Percentiles rank a stretch among this genome's conserved stretches.
phyloP scores from a whole-genome alignment of 2,329 filamentous ascomycete species.

The Xylaria sp. region DNA sequence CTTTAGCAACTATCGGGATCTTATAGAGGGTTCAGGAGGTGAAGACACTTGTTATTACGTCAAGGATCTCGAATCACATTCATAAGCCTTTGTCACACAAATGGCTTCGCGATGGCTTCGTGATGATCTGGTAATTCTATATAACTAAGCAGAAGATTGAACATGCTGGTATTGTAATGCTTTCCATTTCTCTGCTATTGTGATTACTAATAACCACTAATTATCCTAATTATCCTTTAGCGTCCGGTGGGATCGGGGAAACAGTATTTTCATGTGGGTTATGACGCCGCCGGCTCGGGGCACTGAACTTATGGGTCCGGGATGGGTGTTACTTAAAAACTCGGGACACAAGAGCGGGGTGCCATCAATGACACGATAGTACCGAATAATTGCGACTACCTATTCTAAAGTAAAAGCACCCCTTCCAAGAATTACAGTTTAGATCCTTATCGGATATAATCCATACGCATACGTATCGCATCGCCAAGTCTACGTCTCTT shows the following conservation, averaged over 20 bases:
- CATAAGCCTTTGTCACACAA: neutral
- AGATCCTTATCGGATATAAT: neutral
- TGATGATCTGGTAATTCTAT: neutral
- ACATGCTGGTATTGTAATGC: neutral
- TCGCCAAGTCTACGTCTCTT: neutral
- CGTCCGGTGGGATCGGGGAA: conserved; percentile 10
- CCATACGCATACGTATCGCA: neutral
- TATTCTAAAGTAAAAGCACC: neutral
- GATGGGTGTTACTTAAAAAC: neutral
- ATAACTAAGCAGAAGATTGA: neutral
- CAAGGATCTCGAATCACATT: neutral
- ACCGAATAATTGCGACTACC: conserved; percentile 23
- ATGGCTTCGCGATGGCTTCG: too few species aligned
- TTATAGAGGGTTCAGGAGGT: neutral
- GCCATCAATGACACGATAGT: conserved; percentile 15
- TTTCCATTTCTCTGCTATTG: neutral
- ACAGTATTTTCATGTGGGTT: conserved; percentile 2
- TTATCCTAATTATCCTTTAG: neutral
- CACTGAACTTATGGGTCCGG: neutral
- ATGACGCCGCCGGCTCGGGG: conserved; percentile 5
- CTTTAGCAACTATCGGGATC: neutral
- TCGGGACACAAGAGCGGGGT: conserved; percentile 17
- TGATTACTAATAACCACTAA: conserved; percentile 20
- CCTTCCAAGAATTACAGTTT: neutral
- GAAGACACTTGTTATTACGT: neutral